Evolutionary conservation across 352 stramenopile species (phyloP).

Genomic region (Phytophthora constricta): DNA sequence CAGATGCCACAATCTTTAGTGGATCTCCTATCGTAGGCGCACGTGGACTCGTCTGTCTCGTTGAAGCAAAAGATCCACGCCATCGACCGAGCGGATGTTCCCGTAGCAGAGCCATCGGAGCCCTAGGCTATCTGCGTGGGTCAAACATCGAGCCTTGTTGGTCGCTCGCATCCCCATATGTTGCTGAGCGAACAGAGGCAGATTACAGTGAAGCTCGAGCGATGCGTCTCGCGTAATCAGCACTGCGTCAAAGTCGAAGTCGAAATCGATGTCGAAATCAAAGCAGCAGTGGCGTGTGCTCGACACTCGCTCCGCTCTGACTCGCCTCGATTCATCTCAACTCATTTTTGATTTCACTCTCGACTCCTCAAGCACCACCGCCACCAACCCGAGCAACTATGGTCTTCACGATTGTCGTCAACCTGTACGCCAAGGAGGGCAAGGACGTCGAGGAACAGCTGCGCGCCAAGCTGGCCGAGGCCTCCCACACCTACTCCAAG

Average conservation of each 20-base stretch:
- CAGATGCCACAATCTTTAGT: neutral
- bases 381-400: constrained; percentile 19
- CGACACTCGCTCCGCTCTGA: neutral
- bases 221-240: neutral
- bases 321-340: constrained; percentile 1
- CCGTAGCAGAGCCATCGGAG: neutral
- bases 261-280: neutral
- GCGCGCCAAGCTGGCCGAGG: constrained; percentile 23
- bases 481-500: constrained; percentile 24
- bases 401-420: constrained; percentile 27
- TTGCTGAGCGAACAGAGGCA: no score
- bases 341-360: constrained; percentile 27
- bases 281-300: neutral
- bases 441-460: constrained; percentile 28
- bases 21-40: neutral
- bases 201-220: constrained; percentile 1
- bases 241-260: neutral
- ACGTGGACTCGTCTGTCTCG: neutral
- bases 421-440: constrained; percentile 28
- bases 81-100: neutral
- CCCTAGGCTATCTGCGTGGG: neutral
- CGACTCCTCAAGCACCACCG: constrained; percentile 15
- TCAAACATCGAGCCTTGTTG: neutral
- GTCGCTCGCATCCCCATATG: neutral
- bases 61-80: constrained; percentile 1